Conservation (phyloP, 2,329 filamentous ascomycete genomes). For the Penicillium crustosum region DNA sequence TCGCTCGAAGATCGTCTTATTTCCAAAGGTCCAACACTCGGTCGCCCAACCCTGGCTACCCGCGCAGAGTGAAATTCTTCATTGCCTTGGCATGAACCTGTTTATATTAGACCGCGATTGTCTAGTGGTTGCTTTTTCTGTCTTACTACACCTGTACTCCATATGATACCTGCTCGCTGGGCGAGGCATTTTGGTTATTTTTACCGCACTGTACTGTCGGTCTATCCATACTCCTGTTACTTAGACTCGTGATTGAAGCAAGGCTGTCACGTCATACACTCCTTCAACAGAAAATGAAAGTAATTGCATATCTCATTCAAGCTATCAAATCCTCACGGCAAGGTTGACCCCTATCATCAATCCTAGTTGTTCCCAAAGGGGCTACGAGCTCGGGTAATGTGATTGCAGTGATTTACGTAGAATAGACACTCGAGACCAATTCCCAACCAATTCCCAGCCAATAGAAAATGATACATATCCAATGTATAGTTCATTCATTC, state of each 20-base stretch:
- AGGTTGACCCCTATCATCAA: neutral
- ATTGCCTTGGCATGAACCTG: neutral
- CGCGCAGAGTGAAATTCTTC: slow-evolving; percentile 8
- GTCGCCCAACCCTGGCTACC: slow-evolving; percentile 7
- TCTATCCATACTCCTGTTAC: neutral
- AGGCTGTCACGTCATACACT: neutral
- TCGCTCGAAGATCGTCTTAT: slow-evolving; percentile 47
- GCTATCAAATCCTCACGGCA: neutral
- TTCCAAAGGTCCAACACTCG: slow-evolving; percentile 18
- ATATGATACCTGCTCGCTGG: slow-evolving; percentile 14
- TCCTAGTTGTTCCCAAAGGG: neutral
- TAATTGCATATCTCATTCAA: neutral
- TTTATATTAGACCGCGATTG: neutral
- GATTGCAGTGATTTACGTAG: neutral
- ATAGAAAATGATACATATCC: slow-evolving; percentile 1
- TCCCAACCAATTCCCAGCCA: neutral
- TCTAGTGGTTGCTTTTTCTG: neutral
- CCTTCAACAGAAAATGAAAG: neutral
- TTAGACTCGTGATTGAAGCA: neutral
- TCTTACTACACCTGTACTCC: neutral
- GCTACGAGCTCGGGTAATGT: too few relatives aligned
- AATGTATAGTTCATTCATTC: slow-evolving; percentile 37
- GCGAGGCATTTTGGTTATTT: slow-evolving; percentile 4
- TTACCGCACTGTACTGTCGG: neutral
- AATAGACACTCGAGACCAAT: neutral